These are phyloP conservation scores for Lactifluus pinguis DNA, from an alignment of 768 basidiomycete species.

Conservation along the genomic window DNA sequence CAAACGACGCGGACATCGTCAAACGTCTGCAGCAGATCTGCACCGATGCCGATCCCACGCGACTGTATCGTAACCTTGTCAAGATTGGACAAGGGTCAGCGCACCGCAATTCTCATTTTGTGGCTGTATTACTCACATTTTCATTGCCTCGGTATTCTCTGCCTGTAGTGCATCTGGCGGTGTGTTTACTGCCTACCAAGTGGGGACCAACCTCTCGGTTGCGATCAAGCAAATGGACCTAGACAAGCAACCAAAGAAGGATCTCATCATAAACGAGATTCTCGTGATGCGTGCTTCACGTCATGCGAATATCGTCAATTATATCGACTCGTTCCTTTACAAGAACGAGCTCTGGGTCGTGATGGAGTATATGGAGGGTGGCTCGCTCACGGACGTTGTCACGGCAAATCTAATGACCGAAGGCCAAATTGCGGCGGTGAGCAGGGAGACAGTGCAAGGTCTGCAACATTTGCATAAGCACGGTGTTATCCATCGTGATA, in stretches of 20 bases:
- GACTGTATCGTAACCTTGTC: slow-evolving; percentile 82
- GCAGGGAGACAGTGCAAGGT: slow-evolving; percentile 86
- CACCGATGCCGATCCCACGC: slow-evolving; percentile 94
- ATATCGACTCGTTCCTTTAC: slow-evolving; percentile 96
- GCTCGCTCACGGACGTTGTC: slow-evolving; percentile 89
- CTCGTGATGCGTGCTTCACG: slow-evolving; percentile 95
- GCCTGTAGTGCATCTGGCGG: slow-evolving; percentile 80
- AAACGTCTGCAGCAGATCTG: slow-evolving; percentile 89
- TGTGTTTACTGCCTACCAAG: slow-evolving; percentile 97
- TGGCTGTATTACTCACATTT: neutral
- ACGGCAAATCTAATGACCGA: slow-evolving; percentile 96
- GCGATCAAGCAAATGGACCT: slow-evolving; percentile 99
- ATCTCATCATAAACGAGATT: slow-evolving; percentile 99
- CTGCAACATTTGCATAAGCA: slow-evolving; percentile 91
- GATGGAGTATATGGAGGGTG: slow-evolving; percentile 99
- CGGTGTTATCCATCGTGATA: slow-evolving; percentile 97
- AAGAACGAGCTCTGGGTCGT: slow-evolving; percentile 99
- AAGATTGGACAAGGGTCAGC: slow-evolving; percentile 98
- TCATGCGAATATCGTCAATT: slow-evolving; percentile 99
- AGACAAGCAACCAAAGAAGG: slow-evolving; percentile 99
- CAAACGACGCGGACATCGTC: slow-evolving; percentile 82
- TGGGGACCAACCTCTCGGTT: slow-evolving; percentile 86
- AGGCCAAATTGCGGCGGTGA: slow-evolving; percentile 96
- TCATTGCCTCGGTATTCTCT: neutral
- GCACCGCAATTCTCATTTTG: neutral